These are phyloP conservation scores for Dictyostelium intermedium DNA, from an alignment of 78 protist species.

Conservation along the genomic window DNA sequence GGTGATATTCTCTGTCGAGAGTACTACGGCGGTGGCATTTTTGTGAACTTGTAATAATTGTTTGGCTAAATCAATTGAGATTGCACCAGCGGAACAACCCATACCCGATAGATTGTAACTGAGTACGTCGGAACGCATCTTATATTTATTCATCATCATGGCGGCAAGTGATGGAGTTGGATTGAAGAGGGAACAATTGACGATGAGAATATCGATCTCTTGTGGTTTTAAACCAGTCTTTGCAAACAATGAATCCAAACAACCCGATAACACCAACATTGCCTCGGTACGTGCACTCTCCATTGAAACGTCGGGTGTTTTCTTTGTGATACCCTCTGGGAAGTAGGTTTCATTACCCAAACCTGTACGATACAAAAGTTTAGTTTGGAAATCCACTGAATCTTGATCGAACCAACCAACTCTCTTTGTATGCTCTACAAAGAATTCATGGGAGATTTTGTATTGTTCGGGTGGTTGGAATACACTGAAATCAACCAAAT, in stretches of 20 bases:
- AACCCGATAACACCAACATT: conserved; percentile 56
- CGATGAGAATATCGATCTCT: conserved; percentile 90
- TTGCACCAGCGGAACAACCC: conserved; percentile 91
- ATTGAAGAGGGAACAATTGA: conserved; percentile 91
- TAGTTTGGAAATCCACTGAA: conserved; percentile 81
- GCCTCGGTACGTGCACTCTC: conserved; percentile 87
- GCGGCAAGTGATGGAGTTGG: conserved; percentile 93
- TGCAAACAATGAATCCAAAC: conserved; percentile 81
- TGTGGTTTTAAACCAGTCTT: conserved; percentile 76
- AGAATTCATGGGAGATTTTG: conserved; percentile 53
- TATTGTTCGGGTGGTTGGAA: conserved; percentile 69
- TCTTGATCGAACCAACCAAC: conserved; percentile 74
- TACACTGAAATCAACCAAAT: conserved; percentile 82
- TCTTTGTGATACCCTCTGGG: conserved; percentile 79
- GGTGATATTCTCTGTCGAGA: conserved; percentile 93
- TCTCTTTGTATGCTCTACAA: conserved; percentile 57
- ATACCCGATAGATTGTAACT: conserved; percentile 91
- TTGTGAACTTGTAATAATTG: conserved; percentile 86
- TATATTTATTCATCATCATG: conserved; percentile 85
- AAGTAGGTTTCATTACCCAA: conserved; percentile 85
- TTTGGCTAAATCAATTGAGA: conserved; percentile 90
- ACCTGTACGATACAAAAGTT: conserved; percentile 73
- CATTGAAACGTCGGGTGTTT: conserved; percentile 59
- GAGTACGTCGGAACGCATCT: conserved; percentile 73
- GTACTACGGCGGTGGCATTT: conserved; percentile 73